Evolutionary conservation across 192 early-diverging fungal genomes (phyloP).

Genomic region (Neocallimastix lanati): DNA sequence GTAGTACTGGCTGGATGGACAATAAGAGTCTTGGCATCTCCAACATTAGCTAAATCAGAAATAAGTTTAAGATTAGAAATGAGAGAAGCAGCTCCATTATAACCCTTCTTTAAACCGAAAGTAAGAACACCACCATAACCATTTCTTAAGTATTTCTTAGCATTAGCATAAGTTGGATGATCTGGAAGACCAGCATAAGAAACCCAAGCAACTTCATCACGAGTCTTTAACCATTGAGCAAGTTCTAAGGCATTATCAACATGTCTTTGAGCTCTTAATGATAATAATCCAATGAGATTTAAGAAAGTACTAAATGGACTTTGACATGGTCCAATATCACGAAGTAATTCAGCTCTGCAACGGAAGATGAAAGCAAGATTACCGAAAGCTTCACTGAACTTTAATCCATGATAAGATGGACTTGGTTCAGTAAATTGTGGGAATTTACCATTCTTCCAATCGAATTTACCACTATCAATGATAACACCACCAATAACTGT

Average conservation of each 20-base stretch:
- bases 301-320: conserved; percentile 86
- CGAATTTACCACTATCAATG: conserved; percentile 71
- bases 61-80: conserved; percentile 65
- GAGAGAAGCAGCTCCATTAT: conserved; percentile 35
- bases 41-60: conserved; percentile 85
- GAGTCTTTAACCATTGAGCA: conserved; percentile 57
- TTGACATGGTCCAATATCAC: conserved; percentile 66
- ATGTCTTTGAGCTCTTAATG: conserved; percentile 73
- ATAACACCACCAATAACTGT: conserved; percentile 83
- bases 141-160: conserved; percentile 61
- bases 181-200: conserved; percentile 66
- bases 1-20: conserved; percentile 73
- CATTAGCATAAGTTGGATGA: conserved; percentile 59
- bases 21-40: conserved; percentile 74
- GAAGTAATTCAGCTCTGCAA: conserved; percentile 62
- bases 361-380: conserved; percentile 50
- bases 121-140: conserved; percentile 78
- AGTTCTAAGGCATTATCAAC: conserved; percentile 58
- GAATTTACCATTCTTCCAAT: conserved; percentile 77
- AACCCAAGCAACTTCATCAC: conserved; percentile 68
- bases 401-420: conserved; percentile 68
- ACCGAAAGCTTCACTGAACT: conserved; percentile 51
- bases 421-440: conserved; percentile 69
- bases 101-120: conserved; percentile 45
- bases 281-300: conserved; percentile 69